Evolutionary conservation across 371 early-diverging fungal genomes (phyloP).

Genomic region (Haplosporangium sp.): DNA sequence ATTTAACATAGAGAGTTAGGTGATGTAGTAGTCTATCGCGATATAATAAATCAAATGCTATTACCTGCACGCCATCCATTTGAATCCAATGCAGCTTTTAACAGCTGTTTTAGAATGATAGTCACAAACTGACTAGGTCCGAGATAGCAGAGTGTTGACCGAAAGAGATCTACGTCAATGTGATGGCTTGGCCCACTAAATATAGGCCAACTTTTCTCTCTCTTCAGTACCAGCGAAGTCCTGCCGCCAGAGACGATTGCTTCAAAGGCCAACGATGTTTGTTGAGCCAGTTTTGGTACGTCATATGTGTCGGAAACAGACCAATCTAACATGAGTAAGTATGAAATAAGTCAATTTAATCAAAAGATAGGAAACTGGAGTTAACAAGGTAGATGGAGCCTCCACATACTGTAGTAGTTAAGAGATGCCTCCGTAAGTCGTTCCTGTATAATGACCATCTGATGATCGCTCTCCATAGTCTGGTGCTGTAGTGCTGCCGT

Average conservation of each 20-base stretch:
- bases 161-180: slow-evolving; percentile 49
- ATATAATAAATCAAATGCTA: not conserved
- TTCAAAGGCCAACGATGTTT: slow-evolving; percentile 28
- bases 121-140: slow-evolving; percentile 48
- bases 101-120: slow-evolving; percentile 34
- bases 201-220: slow-evolving; percentile 44
- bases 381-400: not conserved
- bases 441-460: slow-evolving; percentile 38
- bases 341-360: not conserved
- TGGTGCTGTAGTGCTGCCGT: slow-evolving; percentile 30
- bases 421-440: slow-evolving; percentile 22
- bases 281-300: slow-evolving; percentile 41
- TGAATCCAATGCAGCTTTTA: slow-evolving; percentile 34
- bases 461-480: slow-evolving; percentile 39
- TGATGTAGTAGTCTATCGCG: not conserved
- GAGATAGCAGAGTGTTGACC: slow-evolving; percentile 31
- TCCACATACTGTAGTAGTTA: slow-evolving; percentile 41
- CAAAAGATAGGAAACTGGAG: not conserved
- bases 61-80: slow-evolving; percentile 53
- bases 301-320: slow-evolving; percentile 41
- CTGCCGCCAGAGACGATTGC: slow-evolving; percentile 42
- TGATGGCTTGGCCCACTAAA: slow-evolving; percentile 45
- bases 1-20: not conserved
- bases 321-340: slow-evolving; percentile 30
- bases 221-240: slow-evolving; percentile 26